These are phyloP conservation scores for Curvularia hawaiiensis DNA, from an alignment of 2,329 filamentous ascomycete genomes.

Conservation along the genomic window DNA sequence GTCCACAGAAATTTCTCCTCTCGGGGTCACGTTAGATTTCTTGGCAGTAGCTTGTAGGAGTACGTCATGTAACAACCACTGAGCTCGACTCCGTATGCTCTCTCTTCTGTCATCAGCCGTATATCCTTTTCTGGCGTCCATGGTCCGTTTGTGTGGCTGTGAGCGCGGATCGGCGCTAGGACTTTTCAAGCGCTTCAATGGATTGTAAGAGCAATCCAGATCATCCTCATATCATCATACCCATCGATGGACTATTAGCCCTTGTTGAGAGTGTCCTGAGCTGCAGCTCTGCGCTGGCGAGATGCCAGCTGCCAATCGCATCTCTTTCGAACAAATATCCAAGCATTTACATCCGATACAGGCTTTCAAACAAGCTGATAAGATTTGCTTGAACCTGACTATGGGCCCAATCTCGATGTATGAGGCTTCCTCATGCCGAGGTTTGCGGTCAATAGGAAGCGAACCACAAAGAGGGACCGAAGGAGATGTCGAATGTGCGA, in stretches of 20 bases:
- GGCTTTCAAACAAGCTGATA: neutral
- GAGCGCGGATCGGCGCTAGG: neutral
- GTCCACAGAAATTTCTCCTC: neutral
- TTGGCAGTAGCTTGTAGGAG: neutral
- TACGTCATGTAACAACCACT: neutral
- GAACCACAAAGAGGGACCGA: neutral
- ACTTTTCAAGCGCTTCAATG: neutral
- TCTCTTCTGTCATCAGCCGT: neutral
- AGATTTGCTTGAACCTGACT: neutral
- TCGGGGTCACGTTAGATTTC: neutral
- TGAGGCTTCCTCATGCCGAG: neutral
- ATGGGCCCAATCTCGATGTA: neutral
- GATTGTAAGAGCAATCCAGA: neutral
- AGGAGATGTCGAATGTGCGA: neutral
- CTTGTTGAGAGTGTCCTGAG: neutral
- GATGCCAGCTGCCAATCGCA: neutral
- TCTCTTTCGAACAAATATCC: neutral
- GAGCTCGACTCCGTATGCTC: neutral
- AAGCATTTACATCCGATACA: neutral
- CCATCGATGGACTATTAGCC: neutral
- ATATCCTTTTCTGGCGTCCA: neutral
- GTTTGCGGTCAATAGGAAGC: neutral
- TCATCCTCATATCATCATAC: neutral
- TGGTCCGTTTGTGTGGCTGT: neutral
- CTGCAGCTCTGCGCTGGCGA: neutral